These are phyloP conservation scores for Meyerozyma sp. DNA, from an alignment of 1,139 yeast species.

Conservation along the genomic window DNA sequence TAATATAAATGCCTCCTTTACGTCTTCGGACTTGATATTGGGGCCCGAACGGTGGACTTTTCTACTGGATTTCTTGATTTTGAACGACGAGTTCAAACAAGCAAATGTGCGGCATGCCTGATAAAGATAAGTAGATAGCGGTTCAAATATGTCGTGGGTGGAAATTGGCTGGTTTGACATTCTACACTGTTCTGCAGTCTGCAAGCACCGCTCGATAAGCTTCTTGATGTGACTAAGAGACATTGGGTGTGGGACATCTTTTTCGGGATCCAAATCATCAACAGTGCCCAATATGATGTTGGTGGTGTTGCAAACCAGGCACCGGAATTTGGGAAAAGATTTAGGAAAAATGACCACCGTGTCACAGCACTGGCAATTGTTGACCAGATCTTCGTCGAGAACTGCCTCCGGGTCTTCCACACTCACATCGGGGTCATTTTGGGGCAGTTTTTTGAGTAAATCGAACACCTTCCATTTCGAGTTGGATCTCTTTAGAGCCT, in stretches of 20 bases:
- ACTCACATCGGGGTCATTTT: slow-evolving; percentile 2
- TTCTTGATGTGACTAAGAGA: slow-evolving; percentile 22
- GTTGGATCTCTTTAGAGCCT: background rate
- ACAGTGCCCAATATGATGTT: slow-evolving; percentile 19
- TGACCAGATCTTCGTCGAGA: slow-evolving; percentile 11
- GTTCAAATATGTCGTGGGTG: slow-evolving; percentile 42
- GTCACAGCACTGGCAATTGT: slow-evolving; percentile 56
- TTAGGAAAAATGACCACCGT: slow-evolving; percentile 47
- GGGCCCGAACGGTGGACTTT: slow-evolving; percentile 32
- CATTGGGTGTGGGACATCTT: slow-evolving; percentile 14
- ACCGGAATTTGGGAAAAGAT: slow-evolving; percentile 43
- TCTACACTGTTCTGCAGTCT: slow-evolving; percentile 9
- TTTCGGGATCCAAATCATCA: slow-evolving; percentile 2
- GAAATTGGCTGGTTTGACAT: slow-evolving; percentile 8
- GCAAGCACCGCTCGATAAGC: slow-evolving; percentile 25
- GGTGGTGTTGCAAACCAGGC: slow-evolving; percentile 55
- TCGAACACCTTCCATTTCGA: slow-evolving; percentile 21
- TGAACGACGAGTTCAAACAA: slow-evolving; percentile 48
- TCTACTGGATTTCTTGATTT: slow-evolving; percentile 15
- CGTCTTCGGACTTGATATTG: slow-evolving; percentile 42
- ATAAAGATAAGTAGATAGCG: slow-evolving; percentile 41
- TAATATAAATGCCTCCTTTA: slow-evolving; percentile 36
- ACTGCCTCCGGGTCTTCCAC: background rate
- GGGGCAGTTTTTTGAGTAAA: slow-evolving; percentile 11
- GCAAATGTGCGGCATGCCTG: slow-evolving; percentile 35